Base-by-base conservation (phyloP, 148 eudicot genomes). In the Rhododendron williamsianum region DNA sequence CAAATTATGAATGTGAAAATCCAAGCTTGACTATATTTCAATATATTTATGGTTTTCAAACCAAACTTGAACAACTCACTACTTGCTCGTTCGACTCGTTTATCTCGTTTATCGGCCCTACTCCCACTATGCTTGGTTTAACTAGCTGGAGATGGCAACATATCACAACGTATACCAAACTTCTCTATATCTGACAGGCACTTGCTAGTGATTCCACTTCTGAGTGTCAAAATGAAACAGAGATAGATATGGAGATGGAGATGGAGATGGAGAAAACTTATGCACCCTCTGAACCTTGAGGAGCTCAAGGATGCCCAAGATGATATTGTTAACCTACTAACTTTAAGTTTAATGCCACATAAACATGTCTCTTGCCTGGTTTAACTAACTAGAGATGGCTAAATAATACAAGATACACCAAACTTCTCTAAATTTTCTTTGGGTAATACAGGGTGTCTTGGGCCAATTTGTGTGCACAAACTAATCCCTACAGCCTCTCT, bases 221-320 rank as follows among this genome's bases (percentile, higher is more conserved):
- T 25, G 12, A 65, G 0, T 9, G 12, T 65, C 27, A 25, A 65
- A 65, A n/a, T 65, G 33, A 65, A 25, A n/a, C 23, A 65, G 9
- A 19, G 19, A 19, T 1, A 54, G 51, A 13, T 2, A 51, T 51
- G 56, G 33, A 65, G 72, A 65, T 65, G 72, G 33, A 65, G 49
- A 51, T 51, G 56, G 33, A 65, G 72, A 65, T 65, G 72, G 33
- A 65, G 49, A 23, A 82, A 19, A 27, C 6, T 48, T 38, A 11
- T 16, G 85, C 91, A 94, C 98, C 95, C 87, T 90, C 58, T 95
- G 98, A 85, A 86, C 90, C 77, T 93, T 94, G 27, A 95, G 94
- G 15, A 95, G 91, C 90, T 93, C 98, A 33, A 94, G 93, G 86
- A 94, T 94, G 15, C 97, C 98, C 81, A 94, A 89, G 58, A 95